These are phyloP conservation scores for Madurella fahalii DNA, from an alignment of 2,329 filamentous ascomycete species.

Conservation along the genomic window DNA sequence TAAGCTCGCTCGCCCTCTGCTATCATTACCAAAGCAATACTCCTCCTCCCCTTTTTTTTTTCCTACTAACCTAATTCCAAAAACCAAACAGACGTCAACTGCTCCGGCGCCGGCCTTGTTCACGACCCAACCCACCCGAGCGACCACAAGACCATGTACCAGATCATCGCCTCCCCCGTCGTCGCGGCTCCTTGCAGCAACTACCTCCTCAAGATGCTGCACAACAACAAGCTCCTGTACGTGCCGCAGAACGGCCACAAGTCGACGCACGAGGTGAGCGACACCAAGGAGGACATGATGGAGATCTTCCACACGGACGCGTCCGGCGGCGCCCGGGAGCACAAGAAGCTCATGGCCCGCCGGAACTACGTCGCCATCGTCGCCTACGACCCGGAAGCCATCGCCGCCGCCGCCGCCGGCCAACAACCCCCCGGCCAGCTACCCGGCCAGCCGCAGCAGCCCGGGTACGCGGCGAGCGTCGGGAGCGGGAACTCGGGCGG, in stretches of 20 bases:
- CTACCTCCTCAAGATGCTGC: conserved; percentile 91
- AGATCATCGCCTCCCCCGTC: conserved; percentile 88
- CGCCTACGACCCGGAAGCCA: conserved; percentile 85
- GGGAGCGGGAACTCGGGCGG: conserved; percentile 38
- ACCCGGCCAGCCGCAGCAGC: conserved; percentile 5
- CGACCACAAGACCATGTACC: conserved; percentile 99
- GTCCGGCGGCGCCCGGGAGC: conserved; percentile 73
- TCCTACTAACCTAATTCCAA: not conserved
- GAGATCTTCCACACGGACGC: conserved; percentile 97
- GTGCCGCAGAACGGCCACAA: conserved; percentile 82
- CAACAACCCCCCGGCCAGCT: not conserved
- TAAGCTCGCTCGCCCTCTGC: conserved; percentile 34
- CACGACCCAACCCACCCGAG: conserved; percentile 88
- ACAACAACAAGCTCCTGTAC: conserved; percentile 90
- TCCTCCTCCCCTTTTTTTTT: not conserved
- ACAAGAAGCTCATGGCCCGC: conserved; percentile 88
- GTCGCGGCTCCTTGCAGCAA: conserved; percentile 81
- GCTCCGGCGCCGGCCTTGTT: conserved; percentile 84
- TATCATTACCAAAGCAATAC: not conserved
- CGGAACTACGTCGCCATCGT: conserved; percentile 91
- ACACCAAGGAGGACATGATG: conserved; percentile 99
- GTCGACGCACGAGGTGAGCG: conserved; percentile 68
- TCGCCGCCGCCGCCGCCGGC: conserved; percentile 37
- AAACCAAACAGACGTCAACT: conserved; percentile 64
- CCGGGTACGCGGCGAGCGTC: conserved; percentile 27